Conservation (phyloP, 2,329 filamentous ascomycete genomes). For the Alternaria angustiovoidea region DNA sequence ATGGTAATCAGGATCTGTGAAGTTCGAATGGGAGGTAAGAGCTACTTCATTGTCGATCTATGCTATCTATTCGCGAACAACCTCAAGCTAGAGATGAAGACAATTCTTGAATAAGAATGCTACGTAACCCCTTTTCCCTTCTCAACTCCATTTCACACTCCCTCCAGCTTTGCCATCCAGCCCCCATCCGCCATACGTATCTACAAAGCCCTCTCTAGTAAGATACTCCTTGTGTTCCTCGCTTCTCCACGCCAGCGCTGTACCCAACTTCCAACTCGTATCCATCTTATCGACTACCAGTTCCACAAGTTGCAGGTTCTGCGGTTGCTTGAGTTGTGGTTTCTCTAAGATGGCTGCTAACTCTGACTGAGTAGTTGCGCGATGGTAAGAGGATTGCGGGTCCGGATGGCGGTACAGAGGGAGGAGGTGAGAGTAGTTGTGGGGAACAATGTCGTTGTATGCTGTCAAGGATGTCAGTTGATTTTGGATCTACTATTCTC, state of each 20-base stretch:
- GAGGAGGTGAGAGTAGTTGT: constrained; percentile 51
- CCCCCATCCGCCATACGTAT: constrained; percentile 46
- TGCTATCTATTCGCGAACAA: not conserved
- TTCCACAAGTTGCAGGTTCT: constrained; percentile 52
- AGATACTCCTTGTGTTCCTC: constrained; percentile 47
- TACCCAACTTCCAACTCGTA: constrained; percentile 45
- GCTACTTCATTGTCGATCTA: not conserved
- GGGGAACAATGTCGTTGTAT: constrained; percentile 53
- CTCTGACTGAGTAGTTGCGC: constrained; percentile 49
- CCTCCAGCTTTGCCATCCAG: constrained; percentile 29
- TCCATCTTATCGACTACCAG: constrained; percentile 50
- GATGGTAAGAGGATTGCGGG: constrained; percentile 46
- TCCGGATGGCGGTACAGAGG: constrained; percentile 50
- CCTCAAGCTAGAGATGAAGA: not conserved
- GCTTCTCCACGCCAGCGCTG: constrained; percentile 50
- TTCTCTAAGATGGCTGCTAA: constrained; percentile 47
- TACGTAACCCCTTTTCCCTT: not conserved
- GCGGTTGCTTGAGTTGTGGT: constrained; percentile 40
- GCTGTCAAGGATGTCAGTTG: constrained; percentile 22
- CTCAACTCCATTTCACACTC: constrained; percentile 37
- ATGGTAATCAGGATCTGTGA: not conserved
- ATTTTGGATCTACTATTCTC: not conserved
- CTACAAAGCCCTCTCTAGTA: constrained; percentile 51
- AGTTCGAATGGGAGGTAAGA: not conserved
- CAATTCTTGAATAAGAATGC: not conserved